These are phyloP conservation scores for Oryza meyeriana DNA, from an alignment of 176 grass and related monocot species.

Conservation along the genomic window DNA sequence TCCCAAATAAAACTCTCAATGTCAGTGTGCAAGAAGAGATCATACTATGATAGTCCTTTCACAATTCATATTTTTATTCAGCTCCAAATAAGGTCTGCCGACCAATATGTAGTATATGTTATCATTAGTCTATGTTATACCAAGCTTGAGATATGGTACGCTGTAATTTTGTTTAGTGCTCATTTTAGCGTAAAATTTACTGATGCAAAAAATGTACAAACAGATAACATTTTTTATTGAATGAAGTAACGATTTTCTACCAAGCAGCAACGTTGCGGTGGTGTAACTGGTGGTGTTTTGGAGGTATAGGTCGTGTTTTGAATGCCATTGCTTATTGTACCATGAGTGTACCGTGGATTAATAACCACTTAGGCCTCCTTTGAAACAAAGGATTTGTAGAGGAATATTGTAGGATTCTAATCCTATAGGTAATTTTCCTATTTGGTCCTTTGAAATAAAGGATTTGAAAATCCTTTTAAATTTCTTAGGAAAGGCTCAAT, in stretches of 20 bases:
- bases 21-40: conserved; percentile 97
- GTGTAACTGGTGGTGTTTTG: not conserved
- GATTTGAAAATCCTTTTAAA: no score
- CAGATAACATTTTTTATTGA: not conserved
- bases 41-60: conserved; percentile 55
- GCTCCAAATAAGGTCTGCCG: conserved; percentile 34
- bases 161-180: conserved; percentile 23
- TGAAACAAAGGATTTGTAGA: no score
- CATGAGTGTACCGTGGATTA: not conserved
- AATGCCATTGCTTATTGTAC: not conserved
- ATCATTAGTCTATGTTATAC: conserved; percentile 27
- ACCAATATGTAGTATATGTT: conserved; percentile 36
- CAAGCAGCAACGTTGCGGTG: not conserved
- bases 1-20: conserved; percentile 93
- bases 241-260: not conserved
- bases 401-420: no score
- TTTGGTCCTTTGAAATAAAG: no score
- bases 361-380: no score
- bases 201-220: conserved; percentile 46
- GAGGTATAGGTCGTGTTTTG: not conserved
- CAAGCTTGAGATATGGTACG: not conserved
- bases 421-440: no score
- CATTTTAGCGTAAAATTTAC: not conserved
- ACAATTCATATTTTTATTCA: conserved; percentile 28
- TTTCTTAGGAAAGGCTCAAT: no score